Conservation (phyloP, 495 filamentous ascomycete species). For the Beverwykella pulmonaria region DNA sequence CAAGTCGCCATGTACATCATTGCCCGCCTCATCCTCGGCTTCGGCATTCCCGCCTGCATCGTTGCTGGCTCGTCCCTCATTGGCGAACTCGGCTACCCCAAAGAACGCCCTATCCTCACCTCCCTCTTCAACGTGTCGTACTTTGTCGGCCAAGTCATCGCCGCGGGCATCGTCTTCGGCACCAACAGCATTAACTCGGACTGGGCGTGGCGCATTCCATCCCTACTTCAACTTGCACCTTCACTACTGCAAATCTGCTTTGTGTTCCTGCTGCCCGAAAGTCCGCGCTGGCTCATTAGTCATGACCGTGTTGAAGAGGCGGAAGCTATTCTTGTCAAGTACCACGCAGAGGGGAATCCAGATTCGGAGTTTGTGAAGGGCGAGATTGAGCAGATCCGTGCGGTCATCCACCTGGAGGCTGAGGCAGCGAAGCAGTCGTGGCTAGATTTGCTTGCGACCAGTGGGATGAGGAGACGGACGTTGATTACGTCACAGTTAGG, state of each 20-base stretch:
- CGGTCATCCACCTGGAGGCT: conserved; percentile 59
- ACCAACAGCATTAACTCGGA: conserved; percentile 57
- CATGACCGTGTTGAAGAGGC: conserved; percentile 63
- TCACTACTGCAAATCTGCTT: conserved; percentile 59
- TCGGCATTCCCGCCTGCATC: conserved; percentile 57
- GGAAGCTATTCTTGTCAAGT: conserved; percentile 59
- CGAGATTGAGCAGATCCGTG: conserved; percentile 63
- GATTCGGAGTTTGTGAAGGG: conserved; percentile 57
- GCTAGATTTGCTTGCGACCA: conserved; percentile 56
- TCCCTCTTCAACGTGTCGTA: conserved; percentile 68
- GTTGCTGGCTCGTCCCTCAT: conserved; percentile 65
- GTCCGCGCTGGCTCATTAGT: conserved; percentile 60
- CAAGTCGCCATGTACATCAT: conserved; percentile 63
- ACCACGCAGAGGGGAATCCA: conserved; percentile 63
- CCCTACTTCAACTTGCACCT: conserved; percentile 57
- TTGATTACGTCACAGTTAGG: conserved; percentile 60
- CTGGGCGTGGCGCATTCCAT: conserved; percentile 69
- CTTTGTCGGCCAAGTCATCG: conserved; percentile 64
- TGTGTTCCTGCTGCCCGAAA: conserved; percentile 53
- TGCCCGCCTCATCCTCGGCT: conserved; percentile 60
- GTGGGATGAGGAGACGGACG: conserved; percentile 59
- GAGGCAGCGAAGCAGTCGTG: conserved; percentile 58
- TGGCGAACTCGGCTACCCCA: conserved; percentile 67
- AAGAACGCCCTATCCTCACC: conserved; percentile 64
- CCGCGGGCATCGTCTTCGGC: conserved; percentile 60